Percentiles rank a stretch among this genome's conserved stretches.
Evolutionary conservation across 1,284 basidiomycete genomes (phyloP).

Genomic region (Dichomitus squalens): DNA sequence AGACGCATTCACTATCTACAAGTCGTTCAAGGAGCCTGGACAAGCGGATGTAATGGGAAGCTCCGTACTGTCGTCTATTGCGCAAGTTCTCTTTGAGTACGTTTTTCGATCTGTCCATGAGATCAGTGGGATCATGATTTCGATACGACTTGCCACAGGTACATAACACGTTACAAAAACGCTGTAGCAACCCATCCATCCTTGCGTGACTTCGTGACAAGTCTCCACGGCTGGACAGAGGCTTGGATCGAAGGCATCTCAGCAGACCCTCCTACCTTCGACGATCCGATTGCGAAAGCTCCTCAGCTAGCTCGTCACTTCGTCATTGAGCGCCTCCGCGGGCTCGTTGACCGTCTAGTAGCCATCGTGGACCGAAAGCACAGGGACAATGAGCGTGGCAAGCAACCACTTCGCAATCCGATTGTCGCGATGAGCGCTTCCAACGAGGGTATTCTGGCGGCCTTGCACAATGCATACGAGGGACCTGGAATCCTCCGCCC

Average conservation of each 20-base stretch:
- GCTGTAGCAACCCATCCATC: slow-evolving; percentile 48
- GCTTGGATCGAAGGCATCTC: slow-evolving; percentile 47
- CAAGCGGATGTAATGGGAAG: slow-evolving; percentile 36
- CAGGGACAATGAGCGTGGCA: slow-evolving; percentile 22
- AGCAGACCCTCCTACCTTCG: slow-evolving; percentile 37
- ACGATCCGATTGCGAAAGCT: slow-evolving; percentile 35
- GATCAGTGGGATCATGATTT: not conserved
- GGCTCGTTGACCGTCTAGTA: slow-evolving; percentile 44
- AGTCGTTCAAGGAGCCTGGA: slow-evolving; percentile 36
- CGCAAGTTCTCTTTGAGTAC: slow-evolving; percentile 55
- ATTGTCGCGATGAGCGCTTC: not conserved
- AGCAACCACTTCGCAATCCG: slow-evolving; percentile 34
- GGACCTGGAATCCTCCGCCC: slow-evolving; percentile 37
- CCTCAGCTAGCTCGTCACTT: slow-evolving; percentile 35
- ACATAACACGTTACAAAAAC: slow-evolving; percentile 62
- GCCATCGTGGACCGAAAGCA: slow-evolving; percentile 49
- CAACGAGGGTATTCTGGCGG: slow-evolving; percentile 25
- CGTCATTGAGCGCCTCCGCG: slow-evolving; percentile 41
- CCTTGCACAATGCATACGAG: slow-evolving; percentile 27
- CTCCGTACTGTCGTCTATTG: slow-evolving; percentile 48
- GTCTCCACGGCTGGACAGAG: slow-evolving; percentile 48
- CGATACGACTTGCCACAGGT: slow-evolving; percentile 41
- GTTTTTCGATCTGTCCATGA: slow-evolving; percentile 17
- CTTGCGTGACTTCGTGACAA: slow-evolving; percentile 43
- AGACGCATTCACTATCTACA: slow-evolving; percentile 36